A percentile compares a stretch with the other conserved stretches of the same genome.
Evolutionary conservation across 148 eudicot genomes (phyloP).

Genomic region (Persicaria tinctoria): DNA sequence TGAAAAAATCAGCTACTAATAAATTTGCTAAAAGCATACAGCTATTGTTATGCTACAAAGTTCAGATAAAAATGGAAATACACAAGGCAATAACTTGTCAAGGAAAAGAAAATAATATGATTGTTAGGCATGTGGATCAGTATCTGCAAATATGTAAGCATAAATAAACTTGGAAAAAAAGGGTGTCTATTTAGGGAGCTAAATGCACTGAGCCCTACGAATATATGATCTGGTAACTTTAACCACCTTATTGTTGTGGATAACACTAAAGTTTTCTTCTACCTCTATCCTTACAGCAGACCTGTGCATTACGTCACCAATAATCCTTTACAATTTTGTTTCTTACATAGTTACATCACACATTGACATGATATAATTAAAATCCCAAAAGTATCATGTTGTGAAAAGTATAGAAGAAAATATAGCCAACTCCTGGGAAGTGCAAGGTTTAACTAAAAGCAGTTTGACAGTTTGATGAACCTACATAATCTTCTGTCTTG

Average conservation of each 20-base stretch:
- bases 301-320: not conserved
- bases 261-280: not conserved
- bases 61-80: slow-evolving; percentile 6
- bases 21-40: not conserved
- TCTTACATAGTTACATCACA: not conserved
- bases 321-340: not conserved
- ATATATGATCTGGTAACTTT: not conserved
- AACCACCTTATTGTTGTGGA: not conserved
- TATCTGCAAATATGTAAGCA: not conserved
- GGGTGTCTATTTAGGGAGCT: not conserved
- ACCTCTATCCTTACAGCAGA: not conserved
- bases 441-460: not conserved
- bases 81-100: not conserved
- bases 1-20: not conserved
- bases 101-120: not conserved
- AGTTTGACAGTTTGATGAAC: not conserved
- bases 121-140: not conserved
- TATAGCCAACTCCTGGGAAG: not conserved
- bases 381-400: not conserved
- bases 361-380: too few species aligned
- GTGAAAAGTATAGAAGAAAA: not conserved
- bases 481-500: not conserved
- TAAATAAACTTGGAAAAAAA: not conserved
- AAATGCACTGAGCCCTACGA: not conserved
- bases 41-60: not conserved